Percentiles rank a stretch among this genome's conserved stretches.
Conservation (phyloP, 768 basidiomycete genomes). For the Fibroporia radiculosa region DNA sequence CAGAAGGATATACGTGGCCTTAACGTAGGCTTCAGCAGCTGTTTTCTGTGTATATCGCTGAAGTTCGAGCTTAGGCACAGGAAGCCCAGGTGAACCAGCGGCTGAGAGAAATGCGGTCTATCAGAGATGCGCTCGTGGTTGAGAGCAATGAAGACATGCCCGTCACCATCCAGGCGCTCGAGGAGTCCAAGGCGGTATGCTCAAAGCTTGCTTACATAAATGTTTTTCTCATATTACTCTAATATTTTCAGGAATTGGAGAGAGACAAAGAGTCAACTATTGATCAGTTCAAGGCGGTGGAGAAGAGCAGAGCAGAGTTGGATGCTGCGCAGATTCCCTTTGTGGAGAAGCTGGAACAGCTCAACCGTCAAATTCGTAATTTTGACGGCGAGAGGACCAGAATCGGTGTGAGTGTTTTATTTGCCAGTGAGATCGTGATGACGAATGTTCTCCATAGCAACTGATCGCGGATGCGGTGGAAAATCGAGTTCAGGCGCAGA, state of each 20-base stretch:
- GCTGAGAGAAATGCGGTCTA: conserved; percentile 20
- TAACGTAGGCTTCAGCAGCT: not conserved
- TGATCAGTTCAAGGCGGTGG: conserved; percentile 42
- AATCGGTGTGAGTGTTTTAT: conserved; percentile 35
- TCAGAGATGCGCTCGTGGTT: conserved; percentile 37
- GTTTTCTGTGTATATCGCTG: not conserved
- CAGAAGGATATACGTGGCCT: conserved; percentile 22
- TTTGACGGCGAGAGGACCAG: conserved; percentile 37
- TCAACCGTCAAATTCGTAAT: conserved; percentile 44
- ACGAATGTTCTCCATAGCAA: conserved; percentile 28
- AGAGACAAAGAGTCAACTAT: conserved; percentile 40
- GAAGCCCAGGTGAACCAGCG: not conserved
- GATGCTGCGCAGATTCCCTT: conserved; percentile 39
- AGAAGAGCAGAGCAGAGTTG: conserved; percentile 36
- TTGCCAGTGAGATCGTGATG: not conserved
- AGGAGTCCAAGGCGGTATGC: conserved; percentile 46
- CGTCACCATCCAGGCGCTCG: conserved; percentile 48
- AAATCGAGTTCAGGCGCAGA: conserved; percentile 43
- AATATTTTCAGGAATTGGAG: conserved; percentile 41
- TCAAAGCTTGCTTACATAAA: not conserved
- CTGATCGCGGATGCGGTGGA: conserved; percentile 42
- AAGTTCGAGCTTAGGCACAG: conserved; percentile 6
- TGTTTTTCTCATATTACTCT: conserved; percentile 2
- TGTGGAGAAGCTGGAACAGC: conserved; percentile 32
- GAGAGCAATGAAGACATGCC: conserved; percentile 68